Evolutionary conservation across 495 filamentous ascomycete genomes (phyloP).

Genomic region (Hyaloscypha hepaticicola): DNA sequence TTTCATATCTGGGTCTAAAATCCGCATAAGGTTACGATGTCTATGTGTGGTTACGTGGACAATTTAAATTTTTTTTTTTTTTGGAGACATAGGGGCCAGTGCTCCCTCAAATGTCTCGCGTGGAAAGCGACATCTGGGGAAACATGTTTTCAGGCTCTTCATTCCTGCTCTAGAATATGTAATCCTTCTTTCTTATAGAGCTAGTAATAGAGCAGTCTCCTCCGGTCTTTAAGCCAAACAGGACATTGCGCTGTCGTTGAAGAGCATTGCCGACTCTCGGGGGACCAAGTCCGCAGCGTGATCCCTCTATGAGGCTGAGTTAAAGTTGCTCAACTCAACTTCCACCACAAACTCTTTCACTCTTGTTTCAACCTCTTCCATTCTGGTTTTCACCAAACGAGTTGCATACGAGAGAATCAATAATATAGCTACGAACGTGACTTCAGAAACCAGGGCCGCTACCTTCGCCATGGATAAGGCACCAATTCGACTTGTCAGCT

Average conservation of each 20-base stretch:
- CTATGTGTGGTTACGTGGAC: background rate
- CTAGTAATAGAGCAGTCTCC: background rate
- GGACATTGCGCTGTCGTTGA: background rate
- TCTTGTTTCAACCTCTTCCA: background rate
- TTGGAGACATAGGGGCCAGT: background rate
- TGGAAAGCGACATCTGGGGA: background rate
- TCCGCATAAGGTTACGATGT: background rate
- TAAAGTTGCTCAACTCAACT: background rate
- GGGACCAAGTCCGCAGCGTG: background rate
- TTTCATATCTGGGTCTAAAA: background rate
- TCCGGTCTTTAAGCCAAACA: background rate
- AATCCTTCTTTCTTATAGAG: background rate
- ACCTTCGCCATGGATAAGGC: background rate
- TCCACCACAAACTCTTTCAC: background rate
- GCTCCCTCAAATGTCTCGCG: background rate
- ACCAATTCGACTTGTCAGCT: background rate
- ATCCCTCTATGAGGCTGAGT: background rate
- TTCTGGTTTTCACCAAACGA: background rate
- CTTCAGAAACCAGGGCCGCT: background rate
- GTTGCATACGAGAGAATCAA: background rate
- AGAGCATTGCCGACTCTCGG: background rate
- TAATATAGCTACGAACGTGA: background rate
- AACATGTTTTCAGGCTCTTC: background rate
- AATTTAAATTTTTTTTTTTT: too few relatives aligned
- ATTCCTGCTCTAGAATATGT: background rate